phyloP scores from a whole-genome alignment of 768 basidiomycete species.

The Clathrus columnatus region DNA sequence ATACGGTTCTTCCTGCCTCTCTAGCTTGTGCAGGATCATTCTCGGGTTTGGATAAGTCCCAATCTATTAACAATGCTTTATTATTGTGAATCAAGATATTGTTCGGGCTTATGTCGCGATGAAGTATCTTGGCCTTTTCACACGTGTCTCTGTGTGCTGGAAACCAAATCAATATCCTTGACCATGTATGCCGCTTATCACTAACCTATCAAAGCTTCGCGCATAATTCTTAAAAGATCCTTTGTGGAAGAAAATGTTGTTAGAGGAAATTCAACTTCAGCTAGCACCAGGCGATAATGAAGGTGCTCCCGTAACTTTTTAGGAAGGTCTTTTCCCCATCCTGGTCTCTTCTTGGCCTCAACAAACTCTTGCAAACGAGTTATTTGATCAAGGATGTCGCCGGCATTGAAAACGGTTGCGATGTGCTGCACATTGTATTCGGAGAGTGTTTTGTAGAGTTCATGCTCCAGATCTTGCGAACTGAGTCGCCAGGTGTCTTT shows the following conservation, averaged over 20 bases:
- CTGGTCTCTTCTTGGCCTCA: not conserved
- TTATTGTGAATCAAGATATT: conserved; percentile 12
- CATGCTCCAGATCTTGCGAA: not conserved
- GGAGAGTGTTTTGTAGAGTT: not conserved
- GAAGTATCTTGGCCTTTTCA: conserved; percentile 10
- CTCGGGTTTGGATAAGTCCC: not conserved
- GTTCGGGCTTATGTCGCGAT: conserved; percentile 14
- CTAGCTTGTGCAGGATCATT: not conserved
- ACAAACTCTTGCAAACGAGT: not conserved
- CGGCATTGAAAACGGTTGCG: not conserved
- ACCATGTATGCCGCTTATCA: not conserved
- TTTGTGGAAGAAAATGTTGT: not conserved
- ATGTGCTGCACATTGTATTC: not conserved
- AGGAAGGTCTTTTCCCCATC: not conserved
- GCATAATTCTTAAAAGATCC: not conserved
- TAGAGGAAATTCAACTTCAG: not conserved
- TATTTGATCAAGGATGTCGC: not conserved
- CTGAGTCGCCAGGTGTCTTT: not conserved
- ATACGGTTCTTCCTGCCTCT: not conserved
- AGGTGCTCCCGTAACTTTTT: not conserved
- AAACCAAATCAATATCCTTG: not conserved
- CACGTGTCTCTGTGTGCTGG: conserved; percentile 10
- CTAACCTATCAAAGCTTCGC: not conserved
- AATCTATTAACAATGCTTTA: not conserved
- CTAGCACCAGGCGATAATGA: not conserved